These are phyloP conservation scores for Penicillium waksmanii DNA, from an alignment of 495 filamentous ascomycete species.

Conservation along the genomic window DNA sequence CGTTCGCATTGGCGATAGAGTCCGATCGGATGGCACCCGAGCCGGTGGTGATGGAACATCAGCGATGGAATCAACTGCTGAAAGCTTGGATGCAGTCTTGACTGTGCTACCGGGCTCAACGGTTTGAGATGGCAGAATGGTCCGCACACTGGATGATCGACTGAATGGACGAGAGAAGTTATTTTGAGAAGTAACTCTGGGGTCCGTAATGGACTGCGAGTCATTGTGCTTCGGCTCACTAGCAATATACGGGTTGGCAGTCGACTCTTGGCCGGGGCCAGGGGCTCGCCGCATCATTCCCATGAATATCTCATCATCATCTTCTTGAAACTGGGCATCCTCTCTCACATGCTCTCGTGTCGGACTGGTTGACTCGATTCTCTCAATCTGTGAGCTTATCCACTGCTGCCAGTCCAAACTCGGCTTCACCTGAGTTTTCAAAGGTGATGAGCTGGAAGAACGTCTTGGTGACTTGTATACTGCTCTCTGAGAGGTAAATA, in stretches of 20 bases:
- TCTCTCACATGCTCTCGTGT: slow-evolving; percentile 61
- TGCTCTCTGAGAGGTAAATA: slow-evolving; percentile 43
- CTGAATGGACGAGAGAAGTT: slow-evolving; percentile 46
- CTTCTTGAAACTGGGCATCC: slow-evolving; percentile 59
- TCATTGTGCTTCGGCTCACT: not conserved
- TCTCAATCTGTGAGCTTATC: slow-evolving; percentile 50
- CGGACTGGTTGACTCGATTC: slow-evolving; percentile 37
- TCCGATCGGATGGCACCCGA: not conserved
- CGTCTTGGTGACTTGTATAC: slow-evolving; percentile 43
- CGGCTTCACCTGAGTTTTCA: slow-evolving; percentile 16
- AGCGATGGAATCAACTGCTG: not conserved
- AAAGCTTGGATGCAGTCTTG: not conserved
- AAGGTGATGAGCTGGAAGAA: slow-evolving; percentile 9
- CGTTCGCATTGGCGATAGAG: slow-evolving; percentile 33
- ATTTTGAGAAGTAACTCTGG: slow-evolving; percentile 20
- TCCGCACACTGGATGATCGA: slow-evolving; percentile 37
- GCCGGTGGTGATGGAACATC: slow-evolving; percentile 6
- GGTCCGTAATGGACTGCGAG: slow-evolving; percentile 14
- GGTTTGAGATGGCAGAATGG: slow-evolving; percentile 29
- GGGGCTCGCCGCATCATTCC: slow-evolving; percentile 14
- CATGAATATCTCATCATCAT: slow-evolving; percentile 35
- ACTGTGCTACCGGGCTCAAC: not conserved
- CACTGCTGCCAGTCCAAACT: slow-evolving; percentile 54
- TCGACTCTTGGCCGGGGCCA: slow-evolving; percentile 3
- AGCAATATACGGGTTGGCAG: not conserved